Conservation (phyloP, 495 filamentous ascomycete species). For the Penicillium paxilli region DNA sequence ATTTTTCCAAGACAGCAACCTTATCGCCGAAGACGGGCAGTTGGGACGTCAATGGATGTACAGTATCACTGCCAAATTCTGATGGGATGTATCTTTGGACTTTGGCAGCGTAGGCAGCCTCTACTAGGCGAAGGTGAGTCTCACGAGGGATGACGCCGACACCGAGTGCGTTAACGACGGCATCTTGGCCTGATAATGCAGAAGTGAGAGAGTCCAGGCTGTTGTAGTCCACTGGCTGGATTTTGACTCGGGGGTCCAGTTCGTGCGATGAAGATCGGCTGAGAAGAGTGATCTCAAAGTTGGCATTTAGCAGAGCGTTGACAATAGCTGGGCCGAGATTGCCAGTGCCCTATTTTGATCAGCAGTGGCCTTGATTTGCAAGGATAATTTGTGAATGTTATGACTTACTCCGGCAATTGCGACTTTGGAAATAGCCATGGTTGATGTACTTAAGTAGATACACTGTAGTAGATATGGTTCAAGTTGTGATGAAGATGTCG, state of each 20-base stretch:
- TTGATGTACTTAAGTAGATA: background rate
- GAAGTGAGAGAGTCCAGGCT: conserved; percentile 51
- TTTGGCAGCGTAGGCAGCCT: conserved; percentile 58
- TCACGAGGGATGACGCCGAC: conserved; percentile 24
- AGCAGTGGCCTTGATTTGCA: background rate
- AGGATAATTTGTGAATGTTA: background rate
- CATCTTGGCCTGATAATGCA: conserved; percentile 39
- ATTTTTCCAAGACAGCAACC: conserved; percentile 46
- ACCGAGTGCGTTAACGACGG: conserved; percentile 35
- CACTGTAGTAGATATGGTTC: background rate
- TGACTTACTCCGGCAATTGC: conserved; percentile 1
- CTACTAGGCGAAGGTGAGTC: conserved; percentile 51
- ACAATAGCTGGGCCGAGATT: conserved; percentile 59
- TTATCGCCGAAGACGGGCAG: conserved; percentile 51
- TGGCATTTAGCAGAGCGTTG: conserved; percentile 49
- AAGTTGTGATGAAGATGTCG: no score
- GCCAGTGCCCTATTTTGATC: conserved; percentile 50
- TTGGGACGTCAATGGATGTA: conserved; percentile 34
- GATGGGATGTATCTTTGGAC: conserved; percentile 65
- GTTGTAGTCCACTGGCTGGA: conserved; percentile 54
- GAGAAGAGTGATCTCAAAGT: conserved; percentile 60
- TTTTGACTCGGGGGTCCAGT: conserved; percentile 37
- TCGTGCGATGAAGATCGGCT: conserved; percentile 46
- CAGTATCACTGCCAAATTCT: conserved; percentile 58
- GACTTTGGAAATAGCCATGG: background rate